Evolutionary conservation across 2,329 filamentous ascomycete species (phyloP).

Genomic region (Fusarium napiforme): DNA sequence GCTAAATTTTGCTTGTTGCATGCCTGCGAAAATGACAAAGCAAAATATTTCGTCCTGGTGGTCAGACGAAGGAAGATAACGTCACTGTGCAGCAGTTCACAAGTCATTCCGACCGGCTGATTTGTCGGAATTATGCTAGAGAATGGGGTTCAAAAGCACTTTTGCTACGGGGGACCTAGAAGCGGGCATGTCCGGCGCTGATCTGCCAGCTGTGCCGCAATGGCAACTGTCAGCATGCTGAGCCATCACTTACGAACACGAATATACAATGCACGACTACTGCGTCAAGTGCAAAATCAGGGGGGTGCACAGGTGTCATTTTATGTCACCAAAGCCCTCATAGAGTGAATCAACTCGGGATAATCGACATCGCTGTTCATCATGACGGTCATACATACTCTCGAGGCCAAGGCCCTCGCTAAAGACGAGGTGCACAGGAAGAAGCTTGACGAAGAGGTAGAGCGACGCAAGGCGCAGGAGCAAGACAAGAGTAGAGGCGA

Average conservation of each 20-base stretch:
- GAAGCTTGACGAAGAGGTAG: background rate
- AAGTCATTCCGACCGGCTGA: rapidly evolving
- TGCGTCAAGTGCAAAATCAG: background rate
- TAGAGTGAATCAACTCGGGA: rapidly evolving
- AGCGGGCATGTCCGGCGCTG: background rate
- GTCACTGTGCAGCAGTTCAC: background rate
- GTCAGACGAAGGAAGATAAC: background rate
- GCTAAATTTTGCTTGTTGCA: background rate
- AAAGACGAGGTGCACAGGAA: background rate
- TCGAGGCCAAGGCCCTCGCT: background rate
- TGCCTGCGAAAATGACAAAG: background rate
- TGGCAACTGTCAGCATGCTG: background rate
- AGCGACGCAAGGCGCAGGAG: background rate
- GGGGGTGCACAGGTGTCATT: background rate
- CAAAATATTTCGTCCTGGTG: background rate
- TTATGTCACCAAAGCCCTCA: rapidly evolving
- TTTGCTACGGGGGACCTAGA: rapidly evolving
- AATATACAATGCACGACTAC: rapidly evolving
- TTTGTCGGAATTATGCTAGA: rapidly evolving
- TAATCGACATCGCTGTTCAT: rapidly evolving
- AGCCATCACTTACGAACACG: background rate
- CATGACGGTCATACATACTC: background rate
- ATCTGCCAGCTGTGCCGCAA: background rate
- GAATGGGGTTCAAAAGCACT: background rate
- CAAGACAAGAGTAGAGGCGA: rapidly evolving